Percentiles rank a stretch among this genome's conserved stretches.
These are phyloP conservation scores for Aspergillus sp. DNA, from an alignment of 2,329 filamentous ascomycete species.

Conservation along the genomic window DNA sequence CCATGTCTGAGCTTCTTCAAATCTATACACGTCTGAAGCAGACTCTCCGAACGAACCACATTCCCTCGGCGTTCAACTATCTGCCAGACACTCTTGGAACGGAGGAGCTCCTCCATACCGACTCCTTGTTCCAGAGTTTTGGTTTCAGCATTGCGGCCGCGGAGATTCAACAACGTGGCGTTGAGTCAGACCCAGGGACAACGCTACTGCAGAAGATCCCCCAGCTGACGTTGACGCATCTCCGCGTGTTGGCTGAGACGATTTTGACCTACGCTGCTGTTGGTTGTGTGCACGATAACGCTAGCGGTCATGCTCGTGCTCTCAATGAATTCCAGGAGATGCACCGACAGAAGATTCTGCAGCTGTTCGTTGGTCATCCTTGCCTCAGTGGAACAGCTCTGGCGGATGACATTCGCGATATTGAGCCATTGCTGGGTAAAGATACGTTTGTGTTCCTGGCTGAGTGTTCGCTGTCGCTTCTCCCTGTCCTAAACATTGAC, in stretches of 20 bases:
- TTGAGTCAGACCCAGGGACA: constrained; percentile 68
- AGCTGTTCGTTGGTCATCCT: constrained; percentile 66
- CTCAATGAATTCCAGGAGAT: constrained; percentile 66
- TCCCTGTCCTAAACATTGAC: constrained; percentile 66
- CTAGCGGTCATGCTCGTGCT: constrained; percentile 55
- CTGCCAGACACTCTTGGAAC: constrained; percentile 36
- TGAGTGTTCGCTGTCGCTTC: constrained; percentile 70
- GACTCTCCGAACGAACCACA: constrained; percentile 51
- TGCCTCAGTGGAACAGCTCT: constrained; percentile 32
- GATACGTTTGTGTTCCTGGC: constrained; percentile 63
- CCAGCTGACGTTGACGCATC: constrained; percentile 77
- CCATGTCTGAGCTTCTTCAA: constrained; percentile 48
- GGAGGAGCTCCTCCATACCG: constrained; percentile 50
- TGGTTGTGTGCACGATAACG: constrained; percentile 62
- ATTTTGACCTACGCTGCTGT: constrained; percentile 79
- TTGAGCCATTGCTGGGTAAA: constrained; percentile 37
- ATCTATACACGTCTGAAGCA: constrained; percentile 58
- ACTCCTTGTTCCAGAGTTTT: constrained; percentile 50
- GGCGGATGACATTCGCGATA: constrained; percentile 35
- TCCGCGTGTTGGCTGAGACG: constrained; percentile 86
- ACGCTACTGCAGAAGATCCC: constrained; percentile 82
- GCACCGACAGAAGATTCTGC: constrained; percentile 68
- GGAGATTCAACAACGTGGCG: constrained; percentile 87
- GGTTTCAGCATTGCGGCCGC: constrained; percentile 83
- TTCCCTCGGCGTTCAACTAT: constrained; percentile 47